Evolutionary conservation across 176 grass and related monocot genomes (phyloP).

Genomic region (Calamus simplicifolius): DNA sequence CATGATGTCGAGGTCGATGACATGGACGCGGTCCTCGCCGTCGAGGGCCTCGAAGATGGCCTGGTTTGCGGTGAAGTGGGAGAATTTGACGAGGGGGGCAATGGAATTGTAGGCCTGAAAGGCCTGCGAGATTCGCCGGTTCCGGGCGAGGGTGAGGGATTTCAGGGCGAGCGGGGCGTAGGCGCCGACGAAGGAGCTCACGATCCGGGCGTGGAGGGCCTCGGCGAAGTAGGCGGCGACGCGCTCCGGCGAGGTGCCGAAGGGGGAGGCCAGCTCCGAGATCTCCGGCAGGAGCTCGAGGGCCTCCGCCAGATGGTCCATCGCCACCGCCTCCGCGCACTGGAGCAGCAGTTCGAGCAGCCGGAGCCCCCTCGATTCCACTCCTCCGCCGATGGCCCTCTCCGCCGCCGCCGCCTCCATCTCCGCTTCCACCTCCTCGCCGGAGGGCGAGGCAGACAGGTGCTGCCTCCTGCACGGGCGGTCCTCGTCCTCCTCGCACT

Average conservation of each 20-base stretch:
- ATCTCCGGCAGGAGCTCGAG: slow-evolving; percentile 63
- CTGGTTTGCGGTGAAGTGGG: slow-evolving; percentile 94
- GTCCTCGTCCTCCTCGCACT: neutral
- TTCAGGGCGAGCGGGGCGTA: slow-evolving; percentile 49
- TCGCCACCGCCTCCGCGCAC: slow-evolving; percentile 69
- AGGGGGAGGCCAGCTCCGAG: slow-evolving; percentile 74
- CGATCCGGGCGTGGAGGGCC: slow-evolving; percentile 60
- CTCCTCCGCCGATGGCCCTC: neutral
- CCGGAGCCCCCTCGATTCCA: slow-evolving; percentile 43
- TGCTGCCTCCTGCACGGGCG: slow-evolving; percentile 17
- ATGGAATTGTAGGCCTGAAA: slow-evolving; percentile 84
- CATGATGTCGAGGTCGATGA: slow-evolving; percentile 95
- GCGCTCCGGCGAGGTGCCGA: slow-evolving; percentile 70
- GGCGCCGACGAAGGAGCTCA: slow-evolving; percentile 67
- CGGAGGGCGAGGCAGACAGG: neutral
- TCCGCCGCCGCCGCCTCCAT: neutral
- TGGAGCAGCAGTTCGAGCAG: slow-evolving; percentile 51
- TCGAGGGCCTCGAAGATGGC: slow-evolving; percentile 75
- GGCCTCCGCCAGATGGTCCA: slow-evolving; percentile 49
- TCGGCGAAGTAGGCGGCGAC: slow-evolving; percentile 82
- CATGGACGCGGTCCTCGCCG: slow-evolving; percentile 51
- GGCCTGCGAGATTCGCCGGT: slow-evolving; percentile 40
- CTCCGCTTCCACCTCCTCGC: neutral
- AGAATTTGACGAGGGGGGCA: slow-evolving; percentile 86
- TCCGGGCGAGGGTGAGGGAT: slow-evolving; percentile 23